Evolutionary conservation across 2,329 filamentous ascomycete genomes (phyloP), one percentile per base, ranked within the genome.

Genomic region (Talaromyces sp.): DNA sequence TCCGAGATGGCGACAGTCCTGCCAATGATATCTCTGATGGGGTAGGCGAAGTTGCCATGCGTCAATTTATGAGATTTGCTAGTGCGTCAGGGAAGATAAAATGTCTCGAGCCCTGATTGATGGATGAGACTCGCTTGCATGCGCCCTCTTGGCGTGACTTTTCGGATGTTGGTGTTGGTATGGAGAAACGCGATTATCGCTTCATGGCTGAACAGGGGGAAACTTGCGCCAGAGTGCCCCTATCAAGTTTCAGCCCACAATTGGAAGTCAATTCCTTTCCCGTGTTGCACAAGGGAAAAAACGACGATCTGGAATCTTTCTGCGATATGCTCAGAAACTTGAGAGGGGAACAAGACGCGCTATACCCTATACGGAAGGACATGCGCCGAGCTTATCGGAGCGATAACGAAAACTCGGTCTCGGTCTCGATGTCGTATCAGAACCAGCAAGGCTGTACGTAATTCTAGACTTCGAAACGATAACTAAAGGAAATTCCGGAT

Each of bases 291-390:
- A 15, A 8, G 31, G n/a, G n/a, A 31, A 56, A 22, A 19, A 36
- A 10, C 1, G n/a, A 38, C 19, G 19, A 15, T 56, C 53, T 38
- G 53, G 31, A 56, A 38, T 56, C 53, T 56, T 25, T 56, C 10
- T 25, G 58, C 7, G 27, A 27, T 47, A 15, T n/a, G 29, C 13
- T 27, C 8, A 59, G 34, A 59, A 29, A 31, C 36, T 58, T 6
- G 22, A 40, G 56, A 59, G 56, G 56, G 56, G 56, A 29, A 38
- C 3, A 13, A 31, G 8, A 36, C 2, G 17, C 60, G 49, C 65
- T 64, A 64, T 19, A 31, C 54, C 65, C 15, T 10, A 64, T 47
- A 56, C 15, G 53, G 53, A 22, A 53, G 40, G 49, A 66, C 25
- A 43, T 64, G 51, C 60, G 61, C 65, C 34, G 51, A 45, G 25